Evolutionary conservation across 2,329 filamentous ascomycete genomes (phyloP).

Genomic region (Penicillium brasilianum): DNA sequence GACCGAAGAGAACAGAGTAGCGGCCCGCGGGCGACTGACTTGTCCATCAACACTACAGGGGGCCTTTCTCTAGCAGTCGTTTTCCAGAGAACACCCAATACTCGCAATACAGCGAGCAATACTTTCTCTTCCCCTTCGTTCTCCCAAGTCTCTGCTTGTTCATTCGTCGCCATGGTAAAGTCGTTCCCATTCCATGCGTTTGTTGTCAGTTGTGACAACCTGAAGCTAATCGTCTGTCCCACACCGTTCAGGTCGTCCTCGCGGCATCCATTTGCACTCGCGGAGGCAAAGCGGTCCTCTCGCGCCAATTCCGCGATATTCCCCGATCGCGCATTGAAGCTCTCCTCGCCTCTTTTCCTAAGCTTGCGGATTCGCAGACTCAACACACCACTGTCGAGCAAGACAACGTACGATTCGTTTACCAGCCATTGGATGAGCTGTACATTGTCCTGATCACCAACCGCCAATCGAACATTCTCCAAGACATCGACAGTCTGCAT

Average conservation of each 20-base stretch:
- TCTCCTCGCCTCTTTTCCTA: conserved; percentile 94
- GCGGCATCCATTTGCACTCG: conserved; percentile 98
- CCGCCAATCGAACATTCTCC: conserved; percentile 97
- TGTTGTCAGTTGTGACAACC: conserved; percentile 1
- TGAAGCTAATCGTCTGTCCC: conserved; percentile 28
- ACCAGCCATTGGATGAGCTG: conserved; percentile 97
- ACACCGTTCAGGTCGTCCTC: conserved; percentile 78
- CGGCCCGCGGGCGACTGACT: conserved; percentile 32
- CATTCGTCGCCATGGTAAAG: conserved; percentile 36
- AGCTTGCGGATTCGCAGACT: conserved; percentile 92
- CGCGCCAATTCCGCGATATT: conserved; percentile 97
- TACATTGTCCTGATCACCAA: conserved; percentile 99
- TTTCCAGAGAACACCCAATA: conserved; percentile 5
- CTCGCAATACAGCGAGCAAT: background rate
- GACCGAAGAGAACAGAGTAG: conserved; percentile 48
- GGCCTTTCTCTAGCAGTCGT: conserved; percentile 11
- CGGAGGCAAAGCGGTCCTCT: conserved; percentile 97
- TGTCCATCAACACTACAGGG: conserved; percentile 29
- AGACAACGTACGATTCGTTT: conserved; percentile 99
- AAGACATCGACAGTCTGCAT: conserved; percentile 98
- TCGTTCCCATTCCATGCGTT: background rate
- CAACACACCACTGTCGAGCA: conserved; percentile 99
- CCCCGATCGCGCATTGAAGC: conserved; percentile 95
- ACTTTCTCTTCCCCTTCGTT: background rate
- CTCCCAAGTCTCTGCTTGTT: background rate